Evolutionary conservation across 768 basidiomycete genomes (phyloP).

Genomic region (Xanthoconium stramineum): DNA sequence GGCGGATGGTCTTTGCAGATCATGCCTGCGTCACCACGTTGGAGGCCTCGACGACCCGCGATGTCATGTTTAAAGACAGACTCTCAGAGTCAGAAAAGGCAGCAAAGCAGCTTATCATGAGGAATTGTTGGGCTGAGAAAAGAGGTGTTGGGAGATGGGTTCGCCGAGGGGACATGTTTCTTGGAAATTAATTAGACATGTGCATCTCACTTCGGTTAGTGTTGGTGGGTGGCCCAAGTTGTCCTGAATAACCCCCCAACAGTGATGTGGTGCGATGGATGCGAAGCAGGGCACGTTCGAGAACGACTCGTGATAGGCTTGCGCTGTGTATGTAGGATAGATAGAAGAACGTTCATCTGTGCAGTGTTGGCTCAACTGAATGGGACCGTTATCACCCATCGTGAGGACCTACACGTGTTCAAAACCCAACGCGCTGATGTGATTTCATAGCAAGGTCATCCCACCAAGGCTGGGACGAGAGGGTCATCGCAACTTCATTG

Average conservation of each 20-base stretch:
- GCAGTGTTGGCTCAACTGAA: constrained; percentile 9
- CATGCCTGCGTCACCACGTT: constrained; percentile 41
- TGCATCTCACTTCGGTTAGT: constrained; percentile 16
- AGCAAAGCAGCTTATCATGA: constrained; percentile 23
- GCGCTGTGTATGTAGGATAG: constrained; percentile 13
- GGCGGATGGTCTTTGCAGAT: constrained; percentile 36
- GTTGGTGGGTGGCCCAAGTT: constrained; percentile 3
- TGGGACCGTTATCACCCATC: neutral
- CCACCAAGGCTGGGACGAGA: neutral
- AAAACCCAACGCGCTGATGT: constrained; percentile 3
- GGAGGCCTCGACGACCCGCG: constrained; percentile 14
- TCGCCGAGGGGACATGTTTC: constrained; percentile 25
- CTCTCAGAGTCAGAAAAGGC: constrained; percentile 20
- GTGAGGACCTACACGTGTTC: constrained; percentile 21
- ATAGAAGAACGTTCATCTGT: constrained; percentile 15
- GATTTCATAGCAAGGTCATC: constrained; percentile 9
- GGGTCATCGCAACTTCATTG: neutral
- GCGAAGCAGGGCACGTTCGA: neutral
- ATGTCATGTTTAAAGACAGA: constrained; percentile 22
- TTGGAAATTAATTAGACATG: constrained; percentile 27
- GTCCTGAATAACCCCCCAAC: neutral
- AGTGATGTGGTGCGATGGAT: neutral
- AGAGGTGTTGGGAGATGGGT: constrained; percentile 20
- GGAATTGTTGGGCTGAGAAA: constrained; percentile 28
- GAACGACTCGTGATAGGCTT: constrained; percentile 3